Evolutionary conservation across 768 basidiomycete genomes (phyloP), one percentile per base, ranked within the genome.

Genomic region (Phanerochaete sordida): DNA sequence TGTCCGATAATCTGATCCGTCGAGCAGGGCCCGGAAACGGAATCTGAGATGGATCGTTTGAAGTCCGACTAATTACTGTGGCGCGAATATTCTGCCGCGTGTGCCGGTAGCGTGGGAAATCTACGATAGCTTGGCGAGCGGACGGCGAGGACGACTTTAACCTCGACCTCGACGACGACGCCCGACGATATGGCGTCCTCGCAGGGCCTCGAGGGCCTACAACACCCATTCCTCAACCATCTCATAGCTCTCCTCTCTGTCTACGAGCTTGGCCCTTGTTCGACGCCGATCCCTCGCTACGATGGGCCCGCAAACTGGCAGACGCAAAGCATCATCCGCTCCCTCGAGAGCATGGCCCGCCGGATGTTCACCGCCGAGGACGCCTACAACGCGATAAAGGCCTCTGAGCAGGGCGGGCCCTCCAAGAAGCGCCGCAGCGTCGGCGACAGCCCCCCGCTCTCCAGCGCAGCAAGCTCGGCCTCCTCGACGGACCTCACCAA

Each of bases 311-410:
- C 73, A 55, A 79, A 84, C 71, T 82, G 79, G 81, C 81, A 84
- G 65, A 85, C 82, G 23, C 82, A 85, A 57, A 75, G 76, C 62
- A 83, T 87, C 65, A 70, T 82, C 33, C 79, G 80, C 57, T 80
- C 80, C 15, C 75, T 87, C 63, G 72, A 74, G 27, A 76, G 74
- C 30, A 73, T 87, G 53, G 81, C 81, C 2, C 74, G 77, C 39
- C 75, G 85, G 64, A 82, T 85, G 80, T 78, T 79, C 67, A 73
- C 75, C 28, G 85, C 86, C 15, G 86, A 86, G 63, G 79, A 80
- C 9, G 65, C 72, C 1, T 68, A 82, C 12, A 66, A 70, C 23
- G 68, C 75, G 19, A 74, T 82, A 52, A 77, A 76, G 62, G 76
- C 73, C 28, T 72, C 77, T 35, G 77, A 79, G 70, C 59, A 49